Percentiles rank a stretch among this genome's conserved stretches.
Conservation (phyloP, 305 asterid genomes). For the Solanum hybrid region DNA sequence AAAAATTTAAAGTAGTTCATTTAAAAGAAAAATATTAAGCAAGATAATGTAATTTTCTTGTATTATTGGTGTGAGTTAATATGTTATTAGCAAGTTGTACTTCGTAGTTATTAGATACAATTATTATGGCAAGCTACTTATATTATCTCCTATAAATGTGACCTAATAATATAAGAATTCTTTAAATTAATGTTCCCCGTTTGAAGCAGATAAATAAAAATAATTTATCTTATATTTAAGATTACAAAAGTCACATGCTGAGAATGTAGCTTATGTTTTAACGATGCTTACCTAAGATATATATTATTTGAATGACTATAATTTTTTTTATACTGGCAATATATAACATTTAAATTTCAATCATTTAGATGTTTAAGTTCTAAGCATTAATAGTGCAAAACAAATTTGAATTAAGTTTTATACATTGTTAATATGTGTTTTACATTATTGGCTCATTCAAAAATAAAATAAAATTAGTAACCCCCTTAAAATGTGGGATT, state of each 20-base stretch:
- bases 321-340: neutral
- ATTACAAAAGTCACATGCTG: too few relatives aligned
- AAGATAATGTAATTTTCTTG: neutral
- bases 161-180: too few relatives aligned
- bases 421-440: neutral
- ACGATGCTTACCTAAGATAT: neutral
- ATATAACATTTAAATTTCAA: neutral
- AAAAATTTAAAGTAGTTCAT: neutral
- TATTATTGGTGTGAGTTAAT: neutral
- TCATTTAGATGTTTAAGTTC: neutral
- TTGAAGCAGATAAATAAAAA: too few relatives aligned
- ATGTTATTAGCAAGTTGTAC: neutral
- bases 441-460: too few relatives aligned
- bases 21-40: neutral
- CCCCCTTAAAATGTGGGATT: neutral
- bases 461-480: too few relatives aligned
- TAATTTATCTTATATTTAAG: too few relatives aligned
- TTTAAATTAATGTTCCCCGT: fast-evolving
- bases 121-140: too few relatives aligned
- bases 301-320: neutral
- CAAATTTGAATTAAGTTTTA: neutral
- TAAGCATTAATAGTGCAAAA: neutral
- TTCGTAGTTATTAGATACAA: too few relatives aligned
- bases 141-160: too few relatives aligned
- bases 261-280: neutral